A percentile compares a stretch with the other conserved stretches of the same genome.
These are phyloP conservation scores for Entomortierella parvispora DNA, from an alignment of 192 early-diverging fungal genomes.

Conservation along the genomic window DNA sequence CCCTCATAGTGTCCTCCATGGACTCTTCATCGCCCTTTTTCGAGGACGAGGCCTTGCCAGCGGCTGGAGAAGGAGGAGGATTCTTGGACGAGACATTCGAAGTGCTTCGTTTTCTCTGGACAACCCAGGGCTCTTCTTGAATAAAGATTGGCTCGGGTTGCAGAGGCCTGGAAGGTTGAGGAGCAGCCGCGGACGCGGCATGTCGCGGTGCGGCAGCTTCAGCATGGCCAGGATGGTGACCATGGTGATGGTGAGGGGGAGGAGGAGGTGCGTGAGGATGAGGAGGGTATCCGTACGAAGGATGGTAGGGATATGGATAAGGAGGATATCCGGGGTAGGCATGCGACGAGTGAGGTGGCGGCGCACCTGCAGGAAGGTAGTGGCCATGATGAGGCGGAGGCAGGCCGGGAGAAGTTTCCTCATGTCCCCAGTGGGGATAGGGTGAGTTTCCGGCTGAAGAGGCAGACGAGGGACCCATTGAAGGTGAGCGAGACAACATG, in stretches of 20 bases:
- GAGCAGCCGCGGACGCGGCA: neutral
- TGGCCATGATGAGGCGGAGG: constrained; percentile 27
- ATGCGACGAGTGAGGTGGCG: constrained; percentile 9
- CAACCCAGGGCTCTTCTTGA: constrained; percentile 48
- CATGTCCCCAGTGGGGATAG: constrained; percentile 43
- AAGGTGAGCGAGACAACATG: constrained; percentile 33
- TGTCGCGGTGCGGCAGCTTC: neutral
- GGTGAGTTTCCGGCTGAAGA: constrained; percentile 8
- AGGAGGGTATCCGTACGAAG: constrained; percentile 45
- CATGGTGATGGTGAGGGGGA: constrained; percentile 25
- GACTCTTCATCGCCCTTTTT: constrained; percentile 17
- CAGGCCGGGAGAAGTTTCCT: constrained; percentile 2
- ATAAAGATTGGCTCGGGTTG: constrained; percentile 52
- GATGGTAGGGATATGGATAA: constrained; percentile 46
- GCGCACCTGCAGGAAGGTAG: constrained; percentile 18
- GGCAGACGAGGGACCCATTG: constrained; percentile 8
- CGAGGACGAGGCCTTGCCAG: neutral
- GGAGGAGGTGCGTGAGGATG: constrained; percentile 26
- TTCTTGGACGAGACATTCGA: constrained; percentile 5
- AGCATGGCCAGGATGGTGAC: constrained; percentile 12
- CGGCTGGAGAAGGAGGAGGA: constrained; percentile 1
- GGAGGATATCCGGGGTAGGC: constrained; percentile 33
- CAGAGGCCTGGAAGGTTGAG: neutral
- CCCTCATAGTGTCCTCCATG: constrained; percentile 5
- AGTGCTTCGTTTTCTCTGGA: constrained; percentile 38